These are phyloP conservation scores for Leccinum huronense DNA, from an alignment of 1,284 basidiomycete genomes.

Conservation along the genomic window DNA sequence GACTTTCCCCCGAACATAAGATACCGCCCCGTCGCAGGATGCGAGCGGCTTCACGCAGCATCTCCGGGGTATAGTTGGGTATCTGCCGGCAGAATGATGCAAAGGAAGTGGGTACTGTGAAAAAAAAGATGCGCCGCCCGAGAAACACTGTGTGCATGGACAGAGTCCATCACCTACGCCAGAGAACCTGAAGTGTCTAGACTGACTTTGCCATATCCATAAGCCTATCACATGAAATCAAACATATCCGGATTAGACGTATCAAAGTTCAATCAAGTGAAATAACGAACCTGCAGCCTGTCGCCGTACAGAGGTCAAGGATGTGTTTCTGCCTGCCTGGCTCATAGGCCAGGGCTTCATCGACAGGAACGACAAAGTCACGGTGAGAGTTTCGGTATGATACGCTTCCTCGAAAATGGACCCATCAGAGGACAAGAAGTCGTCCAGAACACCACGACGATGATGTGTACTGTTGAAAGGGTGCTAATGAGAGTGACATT, in stretches of 20 bases:
- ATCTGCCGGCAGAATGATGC: conserved; percentile 40
- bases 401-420: no score
- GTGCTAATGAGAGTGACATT: no score
- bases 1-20: conserved; percentile 61
- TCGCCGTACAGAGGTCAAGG: conserved; percentile 70
- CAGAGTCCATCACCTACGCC: conserved; percentile 65
- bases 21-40: conserved; percentile 63
- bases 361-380: conserved; percentile 57
- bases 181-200: conserved; percentile 59
- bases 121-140: conserved; percentile 50
- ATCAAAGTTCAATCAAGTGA: conserved; percentile 20
- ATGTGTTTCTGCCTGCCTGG: conserved; percentile 44
- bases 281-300: conserved; percentile 59
- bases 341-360: conserved; percentile 44
- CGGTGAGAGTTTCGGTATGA: no score
- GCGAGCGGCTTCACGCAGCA: conserved; percentile 57
- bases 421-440: no score
- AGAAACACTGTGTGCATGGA: conserved; percentile 58
- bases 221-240: conserved; percentile 46
- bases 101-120: conserved; percentile 5
- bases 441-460: no score
- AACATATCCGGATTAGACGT: conserved; percentile 20
- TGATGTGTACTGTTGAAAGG: no score
- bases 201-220: conserved; percentile 65
- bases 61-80: conserved; percentile 41